phyloP scores from a whole-genome alignment of 2,329 filamentous ascomycete species.

The Xylaria hypoxylon region DNA sequence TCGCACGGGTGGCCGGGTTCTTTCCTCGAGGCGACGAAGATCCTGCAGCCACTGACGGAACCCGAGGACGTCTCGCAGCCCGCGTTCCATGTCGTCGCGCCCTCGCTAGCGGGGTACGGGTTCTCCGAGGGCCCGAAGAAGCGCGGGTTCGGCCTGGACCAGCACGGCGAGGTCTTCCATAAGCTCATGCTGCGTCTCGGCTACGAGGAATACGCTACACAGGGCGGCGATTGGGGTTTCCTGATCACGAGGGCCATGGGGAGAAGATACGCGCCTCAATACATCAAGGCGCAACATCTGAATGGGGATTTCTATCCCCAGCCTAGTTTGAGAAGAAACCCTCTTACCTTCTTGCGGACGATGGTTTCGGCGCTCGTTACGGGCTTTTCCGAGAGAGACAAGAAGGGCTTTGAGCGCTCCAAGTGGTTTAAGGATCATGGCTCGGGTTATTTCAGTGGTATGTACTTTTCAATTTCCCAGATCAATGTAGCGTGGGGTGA shows the following conservation, averaged over 20 bases:
- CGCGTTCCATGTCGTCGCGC: constrained; percentile 61
- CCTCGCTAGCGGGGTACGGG: constrained; percentile 60
- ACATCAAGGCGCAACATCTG: constrained; percentile 41
- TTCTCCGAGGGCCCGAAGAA: constrained; percentile 56
- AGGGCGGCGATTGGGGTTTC: constrained; percentile 78
- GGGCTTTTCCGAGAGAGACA: constrained; percentile 53
- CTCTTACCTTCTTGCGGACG: constrained; percentile 22
- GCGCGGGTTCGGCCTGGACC: constrained; percentile 65
- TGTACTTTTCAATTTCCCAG: background rate
- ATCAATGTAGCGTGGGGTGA: background rate
- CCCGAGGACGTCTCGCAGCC: constrained; percentile 40
- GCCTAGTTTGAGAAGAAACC: constrained; percentile 28
- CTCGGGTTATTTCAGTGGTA: constrained; percentile 32
- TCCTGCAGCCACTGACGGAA: constrained; percentile 56
- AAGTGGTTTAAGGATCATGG: constrained; percentile 39
- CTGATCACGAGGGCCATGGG: constrained; percentile 64
- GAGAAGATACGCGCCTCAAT: constrained; percentile 39
- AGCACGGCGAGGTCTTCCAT: constrained; percentile 70
- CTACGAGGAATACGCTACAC: constrained; percentile 66
- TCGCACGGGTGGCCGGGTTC: constrained; percentile 64
- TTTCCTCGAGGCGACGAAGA: constrained; percentile 69
- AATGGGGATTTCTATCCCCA: constrained; percentile 30
- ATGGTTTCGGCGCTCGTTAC: constrained; percentile 27
- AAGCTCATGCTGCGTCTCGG: constrained; percentile 70
- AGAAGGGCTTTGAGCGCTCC: constrained; percentile 58